Evolutionary conservation across 176 grass and related monocot genomes (phyloP).

Genomic region (Chloris gayana): DNA sequence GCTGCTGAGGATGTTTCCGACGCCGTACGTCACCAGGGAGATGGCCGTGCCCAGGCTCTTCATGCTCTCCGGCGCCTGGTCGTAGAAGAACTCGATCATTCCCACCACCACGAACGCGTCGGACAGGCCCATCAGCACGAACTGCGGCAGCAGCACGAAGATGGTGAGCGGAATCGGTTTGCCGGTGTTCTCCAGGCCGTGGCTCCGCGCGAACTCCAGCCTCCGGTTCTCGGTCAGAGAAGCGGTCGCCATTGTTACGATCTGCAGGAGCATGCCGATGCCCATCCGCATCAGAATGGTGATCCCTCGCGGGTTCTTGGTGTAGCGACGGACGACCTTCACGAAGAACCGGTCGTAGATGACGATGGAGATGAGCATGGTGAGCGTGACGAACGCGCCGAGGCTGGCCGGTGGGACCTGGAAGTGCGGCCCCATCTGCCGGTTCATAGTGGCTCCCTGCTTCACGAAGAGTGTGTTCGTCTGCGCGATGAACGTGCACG

Average conservation of each 20-base stretch:
- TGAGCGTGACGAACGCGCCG: constrained; percentile 49
- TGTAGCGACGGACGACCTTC: constrained; percentile 38
- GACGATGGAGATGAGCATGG: constrained; percentile 64
- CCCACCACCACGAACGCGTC: constrained; percentile 69
- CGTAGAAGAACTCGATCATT: constrained; percentile 80
- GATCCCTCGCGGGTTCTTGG: constrained; percentile 82
- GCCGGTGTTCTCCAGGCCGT: constrained; percentile 1
- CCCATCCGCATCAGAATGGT: constrained; percentile 71
- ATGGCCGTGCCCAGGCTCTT: constrained; percentile 81
- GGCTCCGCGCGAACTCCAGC: constrained; percentile 48
- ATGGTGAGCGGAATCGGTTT: constrained; percentile 49
- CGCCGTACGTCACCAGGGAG: constrained; percentile 59
- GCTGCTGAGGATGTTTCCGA: constrained; percentile 77
- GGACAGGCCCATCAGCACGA: constrained; percentile 71
- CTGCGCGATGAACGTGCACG: constrained; percentile 74
- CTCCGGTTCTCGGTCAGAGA: constrained; percentile 48
- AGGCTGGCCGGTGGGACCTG: constrained; percentile 60
- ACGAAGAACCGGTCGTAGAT: constrained; percentile 72
- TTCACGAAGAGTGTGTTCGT: constrained; percentile 69
- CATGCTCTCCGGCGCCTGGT: constrained; percentile 91
- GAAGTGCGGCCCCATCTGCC: constrained; percentile 53
- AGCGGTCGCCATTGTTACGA: constrained; percentile 53
- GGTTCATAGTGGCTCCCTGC: constrained; percentile 73
- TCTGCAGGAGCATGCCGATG: constrained; percentile 59
- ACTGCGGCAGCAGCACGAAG: constrained; percentile 81